phyloP scores from a whole-genome alignment of 495 filamentous ascomycete species.

The Lophiotrema nucula region DNA sequence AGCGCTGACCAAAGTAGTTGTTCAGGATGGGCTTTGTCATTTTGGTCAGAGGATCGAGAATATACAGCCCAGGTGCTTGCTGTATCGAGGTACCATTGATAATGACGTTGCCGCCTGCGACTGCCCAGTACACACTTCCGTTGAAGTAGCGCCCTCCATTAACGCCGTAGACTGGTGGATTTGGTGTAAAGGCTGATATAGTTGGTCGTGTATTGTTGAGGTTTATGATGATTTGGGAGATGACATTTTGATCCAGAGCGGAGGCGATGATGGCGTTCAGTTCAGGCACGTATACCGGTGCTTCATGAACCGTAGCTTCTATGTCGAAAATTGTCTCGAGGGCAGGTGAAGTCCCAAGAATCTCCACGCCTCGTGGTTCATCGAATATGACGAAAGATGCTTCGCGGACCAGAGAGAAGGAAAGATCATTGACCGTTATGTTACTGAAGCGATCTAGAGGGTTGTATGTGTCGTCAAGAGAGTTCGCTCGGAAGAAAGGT shows the following conservation, averaged over 20 bases:
- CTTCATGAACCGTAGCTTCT: no score
- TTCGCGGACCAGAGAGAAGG: no score
- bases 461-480: no score
- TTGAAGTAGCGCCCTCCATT: constrained; percentile 32
- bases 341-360: no score
- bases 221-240: constrained; percentile 15
- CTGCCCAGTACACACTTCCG: constrained; percentile 30
- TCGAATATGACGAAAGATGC: no score
- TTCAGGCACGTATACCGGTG: constrained; percentile 44
- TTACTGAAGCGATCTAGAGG: no score
- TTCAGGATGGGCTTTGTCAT: constrained; percentile 25
- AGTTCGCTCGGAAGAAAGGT: no score
- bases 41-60: constrained; percentile 31
- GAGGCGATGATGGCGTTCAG: constrained; percentile 43
- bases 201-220: constrained; percentile 21
- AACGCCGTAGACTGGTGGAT: constrained; percentile 25
- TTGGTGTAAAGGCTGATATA: constrained; percentile 12
- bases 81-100: not conserved
- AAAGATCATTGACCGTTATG: no score
- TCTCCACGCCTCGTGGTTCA: no score
- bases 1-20: constrained; percentile 32
- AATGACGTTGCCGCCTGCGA: not conserved
- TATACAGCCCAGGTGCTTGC: constrained; percentile 22
- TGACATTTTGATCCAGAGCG: not conserved
- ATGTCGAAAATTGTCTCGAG: no score